phyloP scores from a whole-genome alignment of 495 filamentous ascomycete genomes.

The Peziza echinospora region DNA sequence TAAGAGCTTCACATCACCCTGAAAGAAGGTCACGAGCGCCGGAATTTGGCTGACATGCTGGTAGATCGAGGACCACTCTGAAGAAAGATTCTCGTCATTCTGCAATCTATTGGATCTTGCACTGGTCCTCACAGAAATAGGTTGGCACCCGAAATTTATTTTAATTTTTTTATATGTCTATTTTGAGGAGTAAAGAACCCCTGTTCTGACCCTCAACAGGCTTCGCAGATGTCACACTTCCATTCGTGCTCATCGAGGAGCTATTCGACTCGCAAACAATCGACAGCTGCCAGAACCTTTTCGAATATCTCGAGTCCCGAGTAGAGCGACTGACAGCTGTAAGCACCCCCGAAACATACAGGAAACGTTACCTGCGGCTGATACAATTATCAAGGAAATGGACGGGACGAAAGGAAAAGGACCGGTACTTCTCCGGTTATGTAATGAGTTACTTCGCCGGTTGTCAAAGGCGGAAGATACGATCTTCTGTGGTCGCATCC shows the following conservation, averaged over 20 bases:
- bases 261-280: constrained; percentile 90
- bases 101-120: constrained; percentile 90
- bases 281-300: constrained; percentile 66
- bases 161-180: too few species aligned
- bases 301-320: constrained; percentile 83
- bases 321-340: constrained; percentile 63
- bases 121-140: constrained; percentile 60
- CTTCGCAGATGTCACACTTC: constrained; percentile 57
- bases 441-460: constrained; percentile 82
- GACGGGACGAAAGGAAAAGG: constrained; percentile 39
- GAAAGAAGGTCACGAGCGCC: constrained; percentile 9
- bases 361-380: too few species aligned
- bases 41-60: constrained; percentile 27
- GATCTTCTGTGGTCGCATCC: constrained; percentile 88
- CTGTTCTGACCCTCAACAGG: constrained; percentile 28
- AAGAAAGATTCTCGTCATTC: constrained; percentile 49
- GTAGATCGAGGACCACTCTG: constrained; percentile 46
- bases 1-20: constrained; percentile 14
- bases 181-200: background rate
- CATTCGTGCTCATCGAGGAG: constrained; percentile 84
- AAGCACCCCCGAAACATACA: background rate
- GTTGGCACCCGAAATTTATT: too few species aligned
- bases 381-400: constrained; percentile 3
- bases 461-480: constrained; percentile 88
- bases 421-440: constrained; percentile 67